phyloP scores from a whole-genome alignment of 1,284 basidiomycete genomes.

The Apiotrichum montevideense region DNA sequence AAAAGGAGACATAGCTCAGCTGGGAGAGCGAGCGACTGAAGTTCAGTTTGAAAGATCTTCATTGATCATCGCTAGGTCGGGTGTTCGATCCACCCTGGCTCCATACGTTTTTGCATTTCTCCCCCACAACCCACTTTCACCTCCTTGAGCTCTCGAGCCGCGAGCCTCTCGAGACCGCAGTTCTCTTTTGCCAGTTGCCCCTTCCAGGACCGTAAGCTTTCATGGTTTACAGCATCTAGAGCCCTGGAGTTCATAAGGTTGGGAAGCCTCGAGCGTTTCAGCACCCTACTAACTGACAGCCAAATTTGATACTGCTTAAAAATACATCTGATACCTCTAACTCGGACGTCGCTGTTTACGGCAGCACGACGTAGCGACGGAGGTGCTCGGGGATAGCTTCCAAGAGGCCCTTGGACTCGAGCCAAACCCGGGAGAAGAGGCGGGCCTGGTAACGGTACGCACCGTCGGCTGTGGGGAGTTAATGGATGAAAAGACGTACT shows the following conservation, averaged over 20 bases:
- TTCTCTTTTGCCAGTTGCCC: no score
- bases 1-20: background rate
- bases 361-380: slow-evolving; percentile 77
- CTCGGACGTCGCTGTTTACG: slow-evolving; percentile 26
- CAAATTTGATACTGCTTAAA: background rate
- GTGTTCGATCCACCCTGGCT: slow-evolving; percentile 11
- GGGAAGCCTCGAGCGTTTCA: no score
- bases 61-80: slow-evolving; percentile 7
- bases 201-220: no score
- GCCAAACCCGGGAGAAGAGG: slow-evolving; percentile 92
- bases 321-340: background rate
- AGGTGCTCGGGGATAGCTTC: slow-evolving; percentile 75
- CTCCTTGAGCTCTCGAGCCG: no score
- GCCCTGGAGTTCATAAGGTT: no score
- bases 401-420: slow-evolving; percentile 73
- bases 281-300: no score
- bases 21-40: slow-evolving; percentile 16
- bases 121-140: no score
- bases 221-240: no score
- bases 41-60: slow-evolving; percentile 3
- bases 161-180: no score
- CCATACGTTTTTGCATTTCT: slow-evolving; percentile 2
- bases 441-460: slow-evolving; percentile 72
- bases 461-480: background rate
- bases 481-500: background rate